Base-by-base conservation (phyloP, 2,329 filamentous ascomycete genomes). In the Colletotrichum phormii region DNA sequence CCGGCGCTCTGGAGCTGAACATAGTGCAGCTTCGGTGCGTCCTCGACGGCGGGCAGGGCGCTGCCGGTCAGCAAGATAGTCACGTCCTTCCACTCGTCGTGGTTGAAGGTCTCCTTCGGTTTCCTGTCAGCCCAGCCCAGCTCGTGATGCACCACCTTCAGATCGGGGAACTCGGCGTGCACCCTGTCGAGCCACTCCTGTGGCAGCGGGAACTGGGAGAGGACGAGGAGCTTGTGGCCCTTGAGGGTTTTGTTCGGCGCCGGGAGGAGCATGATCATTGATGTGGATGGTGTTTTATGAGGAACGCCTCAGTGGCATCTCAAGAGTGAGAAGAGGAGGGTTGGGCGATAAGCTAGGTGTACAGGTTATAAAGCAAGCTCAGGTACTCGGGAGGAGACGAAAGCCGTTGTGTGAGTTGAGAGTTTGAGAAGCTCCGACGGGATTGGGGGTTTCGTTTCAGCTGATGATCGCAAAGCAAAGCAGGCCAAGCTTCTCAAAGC, bases 1-100 rank as follows among this genome's bases (percentile, higher is more conserved):
- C 89, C 89, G 1, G 89, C 89, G 67, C 85, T 89, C 26, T 84
- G 81, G 7, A 91, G 83, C 79, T 90, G 88, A 22, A 90, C 84
- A 62, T 87, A 86, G 76, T 87, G 81, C 72, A 91, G 77, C 33
- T 84, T 85, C 1, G 86, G 85, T 1, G 84, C 87, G 18, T 82
- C 76, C 8, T 84, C 83, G 5, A 77, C 76, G 0, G 80, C 78
- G 1, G 88, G 88, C 24, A 89, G 77, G 6, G 80, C 76, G 2
- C 79, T 79, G 9, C 84, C 82, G 0, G 86, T 85, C 35, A 88
- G 71, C 22, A 88, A 78, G 6, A 90, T 78, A 0, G 88, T 90
- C n/a, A 85, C 84, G 11, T 84, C 80, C 31, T 82, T 79, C 86
- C 87, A 89, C 29, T 85, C 83, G 5, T 84, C 77, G 1, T 79